A percentile compares a stretch with the other conserved stretches of the same genome.
Evolutionary conservation across 2,329 filamentous ascomycete genomes (phyloP).

Genomic region (Lasiodiplodia citricola): DNA sequence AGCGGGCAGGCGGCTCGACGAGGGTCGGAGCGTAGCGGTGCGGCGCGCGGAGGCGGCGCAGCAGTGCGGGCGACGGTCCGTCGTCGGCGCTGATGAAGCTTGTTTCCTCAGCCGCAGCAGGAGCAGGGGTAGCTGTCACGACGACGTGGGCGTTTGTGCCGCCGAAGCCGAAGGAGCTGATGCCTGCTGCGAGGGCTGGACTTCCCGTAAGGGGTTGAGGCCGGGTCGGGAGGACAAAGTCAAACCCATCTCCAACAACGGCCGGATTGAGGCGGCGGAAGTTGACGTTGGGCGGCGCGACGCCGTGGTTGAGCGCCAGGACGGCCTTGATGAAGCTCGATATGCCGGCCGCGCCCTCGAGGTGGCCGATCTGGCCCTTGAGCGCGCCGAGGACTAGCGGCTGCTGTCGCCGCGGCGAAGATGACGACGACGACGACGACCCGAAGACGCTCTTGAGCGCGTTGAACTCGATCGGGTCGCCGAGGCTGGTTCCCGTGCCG

Average conservation of each 20-base stretch:
- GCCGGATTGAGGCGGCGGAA: conserved; percentile 24
- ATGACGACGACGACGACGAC: background rate
- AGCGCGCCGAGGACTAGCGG: conserved; percentile 29
- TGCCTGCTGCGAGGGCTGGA: no score
- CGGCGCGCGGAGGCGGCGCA: no score
- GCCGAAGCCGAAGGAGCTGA: no score
- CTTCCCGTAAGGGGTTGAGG: no score
- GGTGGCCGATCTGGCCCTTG: conserved; percentile 39
- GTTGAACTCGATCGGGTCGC: conserved; percentile 48
- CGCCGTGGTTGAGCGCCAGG: conserved; percentile 31
- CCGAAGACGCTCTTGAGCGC: conserved; percentile 32
- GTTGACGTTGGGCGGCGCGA: conserved; percentile 33
- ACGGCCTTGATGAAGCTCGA: conserved; percentile 37
- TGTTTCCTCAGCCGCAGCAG: no score
- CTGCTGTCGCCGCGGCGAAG: conserved; percentile 36
- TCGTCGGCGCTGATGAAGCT: no score
- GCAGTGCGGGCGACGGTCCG: no score
- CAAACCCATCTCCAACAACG: background rate
- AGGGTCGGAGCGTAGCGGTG: no score
- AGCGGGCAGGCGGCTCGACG: no score
- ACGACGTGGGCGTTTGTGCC: no score
- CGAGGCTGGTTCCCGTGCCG: conserved; percentile 65
- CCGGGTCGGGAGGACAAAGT: no score
- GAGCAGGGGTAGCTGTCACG: no score
- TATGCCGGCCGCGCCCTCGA: conserved; percentile 38